Evolutionary conservation across 805 yeast species (phyloP), one percentile per base, ranked within the genome.

Genomic region (Pichia thaimueangensis): DNA sequence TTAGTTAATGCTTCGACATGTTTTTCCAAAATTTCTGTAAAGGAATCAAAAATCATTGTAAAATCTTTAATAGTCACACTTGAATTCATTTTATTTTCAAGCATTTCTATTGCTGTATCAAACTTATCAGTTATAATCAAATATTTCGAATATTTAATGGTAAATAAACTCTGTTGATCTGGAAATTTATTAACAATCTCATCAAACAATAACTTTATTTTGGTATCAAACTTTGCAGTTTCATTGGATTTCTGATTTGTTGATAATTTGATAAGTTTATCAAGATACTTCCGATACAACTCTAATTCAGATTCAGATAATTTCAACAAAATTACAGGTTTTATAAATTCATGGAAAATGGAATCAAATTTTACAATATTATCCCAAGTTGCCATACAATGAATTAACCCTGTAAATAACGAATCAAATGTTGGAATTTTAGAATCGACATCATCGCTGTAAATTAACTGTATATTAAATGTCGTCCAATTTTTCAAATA

Each of bases 21-120:
- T 3, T 67, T 49, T 47, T 82, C 91, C 55, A 79, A 79, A 56
- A 78, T 68, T 49, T 80, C 81, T 6, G 77, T 61, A 50, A 74
- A 78, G 4, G 76, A 63, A 55, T 85, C 88, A 57, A 76, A 86
- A 0, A 85, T 64, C 17, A 66, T 52, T 0, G 81, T 70, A 56
- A 86, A 86, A 47, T 83, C 89, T 29, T 65, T 65, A 5, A 82
- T 60, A 0, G 86, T 74, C 6, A 57, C 38, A 3, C 80, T 73
- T 2, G 61, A 53, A 1, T 54, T 36, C 12, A 86, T 48, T 1
- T 80, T 78, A 17, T 67, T 63, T 41, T 73, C 76, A 48, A 76
- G 76, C 7, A 67, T 55, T 16, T 61, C 63, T 20, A 71, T 54
- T 0, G 76, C 74, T 32, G 58, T 56, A 1, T 59, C 57, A 39